Evolutionary conservation across 352 stramenopile genomes (phyloP), one percentile per base, ranked within the genome.

Genomic region (Globisporangium takayamanum): DNA sequence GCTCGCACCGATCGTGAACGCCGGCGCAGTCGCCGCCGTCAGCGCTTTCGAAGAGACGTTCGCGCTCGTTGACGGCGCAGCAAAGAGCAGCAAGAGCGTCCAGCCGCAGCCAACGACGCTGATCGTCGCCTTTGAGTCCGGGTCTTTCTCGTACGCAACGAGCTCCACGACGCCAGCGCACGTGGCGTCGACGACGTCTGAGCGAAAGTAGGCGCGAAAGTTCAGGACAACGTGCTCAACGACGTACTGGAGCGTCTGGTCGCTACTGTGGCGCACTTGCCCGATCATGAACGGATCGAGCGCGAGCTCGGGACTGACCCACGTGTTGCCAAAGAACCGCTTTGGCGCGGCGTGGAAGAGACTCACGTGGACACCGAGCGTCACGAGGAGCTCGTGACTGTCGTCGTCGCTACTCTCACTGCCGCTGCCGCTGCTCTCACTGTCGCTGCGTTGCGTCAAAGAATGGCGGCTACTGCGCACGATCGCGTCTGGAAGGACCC

Each of bases 131-230:
- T 81, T 95, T 15, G 73, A 94, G 59, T 85, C 73, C 0, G 64
- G 68, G 50, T 97, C 80, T 55, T 97, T 94, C 20, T 95, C 74
- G 50, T 92, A 90, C 16, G 84, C 86, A 14, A 98, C 91, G 12
- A 98, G 76, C 64, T 98, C 94, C 11, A 98, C 64, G n/a, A 98
- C 84, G 6, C 83, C 84, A 42, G 97, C 81, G 52, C 92, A 98
- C 57, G 87, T 93, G 11, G 80, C 59, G 63, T 98, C 95, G 22
- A 91, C 73, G 11, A 97, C 77, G 16, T 86, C 76, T 11, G 91
- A 87, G 48, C 88, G 62, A 49, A 96, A 96, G 46, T 95, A 96
- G 1, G 87, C 79, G 5, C 88, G 67, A 45, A 89, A 72, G 45
- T 91, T 87, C n/a, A 92, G 57, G 1, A 62, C 12, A 0, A 82